Percentiles rank a stretch among this genome's conserved stretches.
phyloP scores from a whole-genome alignment of 805 yeast species.

The Clavispora carvajalis region DNA sequence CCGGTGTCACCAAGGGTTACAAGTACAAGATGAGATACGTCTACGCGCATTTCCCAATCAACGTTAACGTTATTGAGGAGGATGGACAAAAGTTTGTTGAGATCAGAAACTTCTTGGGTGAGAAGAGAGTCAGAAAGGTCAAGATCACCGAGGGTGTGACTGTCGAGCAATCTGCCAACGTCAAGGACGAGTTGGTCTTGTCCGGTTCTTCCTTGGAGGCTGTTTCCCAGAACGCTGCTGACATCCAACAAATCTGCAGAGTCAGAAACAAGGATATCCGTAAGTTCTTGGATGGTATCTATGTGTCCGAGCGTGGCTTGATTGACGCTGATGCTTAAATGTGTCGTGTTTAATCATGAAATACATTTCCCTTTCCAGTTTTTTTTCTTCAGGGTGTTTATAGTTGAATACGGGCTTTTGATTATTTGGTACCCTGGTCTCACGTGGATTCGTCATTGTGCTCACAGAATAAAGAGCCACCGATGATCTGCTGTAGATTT shows the following conservation, averaged over 20 bases:
- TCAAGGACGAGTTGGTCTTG: constrained; percentile 92
- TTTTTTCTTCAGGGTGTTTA: constrained; percentile 19
- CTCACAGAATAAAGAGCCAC: constrained; percentile 43
- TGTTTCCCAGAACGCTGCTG: constrained; percentile 98
- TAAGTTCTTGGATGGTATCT: constrained; percentile 99
- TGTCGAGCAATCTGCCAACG: constrained; percentile 72
- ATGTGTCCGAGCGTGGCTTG: constrained; percentile 93
- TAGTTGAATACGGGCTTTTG: constrained; percentile 24
- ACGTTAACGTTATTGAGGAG: constrained; percentile 83
- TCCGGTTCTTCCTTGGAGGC: constrained; percentile 95
- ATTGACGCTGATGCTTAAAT: constrained; percentile 56
- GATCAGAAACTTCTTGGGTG: constrained; percentile 99
- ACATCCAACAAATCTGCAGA: constrained; percentile 94
- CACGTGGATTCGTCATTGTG: constrained; percentile 34
- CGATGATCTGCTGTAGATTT: constrained; percentile 33
- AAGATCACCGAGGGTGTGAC: constrained; percentile 85
- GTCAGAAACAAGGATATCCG: constrained; percentile 99
- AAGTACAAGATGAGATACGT: constrained; percentile 99
- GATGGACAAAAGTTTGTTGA: constrained; percentile 75
- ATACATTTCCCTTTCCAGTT: constrained; percentile 19
- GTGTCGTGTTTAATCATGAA: constrained; percentile 3
- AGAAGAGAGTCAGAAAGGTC: constrained; percentile 91
- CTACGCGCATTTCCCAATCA: constrained; percentile 99
- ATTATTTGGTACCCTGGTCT: constrained; percentile 18
- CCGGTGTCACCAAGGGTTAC: constrained; percentile 99